phyloP scores from a whole-genome alignment of 2,329 filamentous ascomycete species.

The Colletotrichum musae region DNA sequence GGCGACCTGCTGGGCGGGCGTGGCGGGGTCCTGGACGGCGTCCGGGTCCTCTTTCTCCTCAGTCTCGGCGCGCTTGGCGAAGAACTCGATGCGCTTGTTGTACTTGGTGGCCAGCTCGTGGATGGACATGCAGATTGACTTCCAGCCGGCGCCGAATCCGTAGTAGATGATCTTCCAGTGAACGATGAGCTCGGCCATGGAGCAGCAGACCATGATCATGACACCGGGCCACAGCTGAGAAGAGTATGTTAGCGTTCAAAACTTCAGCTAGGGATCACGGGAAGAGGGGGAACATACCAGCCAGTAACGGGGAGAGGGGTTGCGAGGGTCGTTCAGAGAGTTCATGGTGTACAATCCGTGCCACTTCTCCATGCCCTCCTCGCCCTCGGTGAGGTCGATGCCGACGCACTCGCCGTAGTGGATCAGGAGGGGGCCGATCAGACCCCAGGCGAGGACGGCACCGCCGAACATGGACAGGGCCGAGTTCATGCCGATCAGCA shows the following conservation, averaged over 20 bases:
- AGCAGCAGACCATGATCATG: constrained; percentile 60
- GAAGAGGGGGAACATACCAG: constrained; percentile 38
- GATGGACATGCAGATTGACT: constrained; percentile 48
- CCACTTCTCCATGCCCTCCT: constrained; percentile 47
- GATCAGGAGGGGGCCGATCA: constrained; percentile 63
- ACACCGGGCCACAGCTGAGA: constrained; percentile 57
- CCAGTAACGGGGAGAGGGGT: constrained; percentile 58
- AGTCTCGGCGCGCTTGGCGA: constrained; percentile 55
- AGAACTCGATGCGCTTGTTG: constrained; percentile 50
- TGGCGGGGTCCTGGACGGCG: constrained; percentile 57
- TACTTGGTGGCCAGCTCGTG: constrained; percentile 50
- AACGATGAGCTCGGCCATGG: constrained; percentile 57
- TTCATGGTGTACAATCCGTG: constrained; percentile 48
- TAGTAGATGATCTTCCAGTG: constrained; percentile 55
- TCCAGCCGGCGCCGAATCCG: constrained; percentile 52
- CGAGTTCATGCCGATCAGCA: constrained; percentile 67
- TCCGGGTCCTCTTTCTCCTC: constrained; percentile 50
- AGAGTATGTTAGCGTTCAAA: too few species aligned
- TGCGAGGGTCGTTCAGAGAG: constrained; percentile 48
- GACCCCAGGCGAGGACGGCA: constrained; percentile 67
- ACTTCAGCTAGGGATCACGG: too few species aligned
- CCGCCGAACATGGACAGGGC: constrained; percentile 71
- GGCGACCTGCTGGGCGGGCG: constrained; percentile 63
- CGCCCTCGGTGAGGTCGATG: constrained; percentile 47
- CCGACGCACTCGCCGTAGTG: constrained; percentile 68